These are phyloP conservation scores for Pisolithus tinctorius DNA, from an alignment of 768 basidiomycete species.

Conservation along the genomic window DNA sequence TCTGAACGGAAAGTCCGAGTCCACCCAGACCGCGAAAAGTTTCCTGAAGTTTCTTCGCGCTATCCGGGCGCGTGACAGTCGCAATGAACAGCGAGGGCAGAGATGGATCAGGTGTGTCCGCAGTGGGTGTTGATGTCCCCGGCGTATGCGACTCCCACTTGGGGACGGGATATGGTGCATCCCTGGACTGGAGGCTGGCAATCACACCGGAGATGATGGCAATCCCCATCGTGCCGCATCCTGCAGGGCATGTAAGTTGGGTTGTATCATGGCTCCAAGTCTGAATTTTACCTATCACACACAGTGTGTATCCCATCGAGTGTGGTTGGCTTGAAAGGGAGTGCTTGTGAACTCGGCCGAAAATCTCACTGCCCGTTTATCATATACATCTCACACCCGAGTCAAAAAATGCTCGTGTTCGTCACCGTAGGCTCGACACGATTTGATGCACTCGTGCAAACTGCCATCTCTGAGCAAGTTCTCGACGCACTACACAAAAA, in stretches of 20 bases:
- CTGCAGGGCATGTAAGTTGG: conserved; percentile 32
- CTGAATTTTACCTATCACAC: conserved; percentile 59
- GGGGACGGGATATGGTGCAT: conserved; percentile 17
- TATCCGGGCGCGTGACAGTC: conserved; percentile 77
- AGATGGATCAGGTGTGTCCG: conserved; percentile 51
- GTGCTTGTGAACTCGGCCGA: background rate
- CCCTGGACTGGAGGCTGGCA: conserved; percentile 62
- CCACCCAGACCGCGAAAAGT: conserved; percentile 55
- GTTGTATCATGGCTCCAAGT: conserved; percentile 1
- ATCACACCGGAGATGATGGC: conserved; percentile 92
- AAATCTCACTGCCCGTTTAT: too few species aligned
- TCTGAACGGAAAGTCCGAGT: conserved; percentile 61
- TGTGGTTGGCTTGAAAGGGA: background rate
- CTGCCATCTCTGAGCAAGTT: conserved; percentile 50
- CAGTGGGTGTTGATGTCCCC: conserved; percentile 65
- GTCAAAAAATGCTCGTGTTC: conserved; percentile 38
- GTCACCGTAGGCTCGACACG: conserved; percentile 88
- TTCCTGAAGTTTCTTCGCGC: conserved; percentile 55
- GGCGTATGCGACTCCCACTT: conserved; percentile 70
- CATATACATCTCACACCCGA: too few species aligned
- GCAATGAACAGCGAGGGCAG: conserved; percentile 78
- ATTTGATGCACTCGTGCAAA: conserved; percentile 70
- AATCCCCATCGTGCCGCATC: conserved; percentile 98
- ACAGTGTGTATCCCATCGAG: conserved; percentile 87
- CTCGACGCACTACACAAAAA: conserved; percentile 44